Evolutionary conservation across 306 rosid species (phyloP).

Genomic region (Trifolium subterraneum): DNA sequence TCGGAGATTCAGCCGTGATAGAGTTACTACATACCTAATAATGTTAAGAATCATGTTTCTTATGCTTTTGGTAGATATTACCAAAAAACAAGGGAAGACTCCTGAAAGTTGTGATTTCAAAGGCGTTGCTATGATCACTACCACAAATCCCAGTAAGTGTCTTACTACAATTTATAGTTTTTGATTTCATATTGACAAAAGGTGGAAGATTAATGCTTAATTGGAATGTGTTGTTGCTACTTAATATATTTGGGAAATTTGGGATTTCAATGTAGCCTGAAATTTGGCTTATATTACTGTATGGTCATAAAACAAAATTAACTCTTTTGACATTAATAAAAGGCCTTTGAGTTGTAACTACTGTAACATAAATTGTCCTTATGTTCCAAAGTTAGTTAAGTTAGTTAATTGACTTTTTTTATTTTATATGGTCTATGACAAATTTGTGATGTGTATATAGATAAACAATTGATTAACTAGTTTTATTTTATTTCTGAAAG

Average conservation of each 20-base stretch:
- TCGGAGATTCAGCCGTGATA: constrained; percentile 89
- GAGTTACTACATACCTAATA: constrained; percentile 78
- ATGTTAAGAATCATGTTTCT: constrained; percentile 83
- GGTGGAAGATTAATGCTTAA: not conserved
- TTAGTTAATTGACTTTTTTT: too few relatives aligned
- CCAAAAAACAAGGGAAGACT: constrained; percentile 73
- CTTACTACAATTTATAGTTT: not conserved
- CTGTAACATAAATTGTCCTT: too few relatives aligned
- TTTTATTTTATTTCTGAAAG: too few relatives aligned
- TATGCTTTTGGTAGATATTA: constrained; percentile 95
- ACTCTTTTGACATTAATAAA: constrained; percentile 12
- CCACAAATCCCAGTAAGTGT: constrained; percentile 93
- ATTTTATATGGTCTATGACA: too few relatives aligned
- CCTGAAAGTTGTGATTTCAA: constrained; percentile 88
- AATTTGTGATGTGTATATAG: too few relatives aligned
- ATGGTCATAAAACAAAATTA: not conserved
- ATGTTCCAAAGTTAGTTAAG: too few relatives aligned
- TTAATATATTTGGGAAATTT: constrained; percentile 12
- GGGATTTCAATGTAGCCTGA: not conserved
- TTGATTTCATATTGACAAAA: not conserved
- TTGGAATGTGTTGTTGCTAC: constrained; percentile 17
- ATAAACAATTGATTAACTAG: too few relatives aligned
- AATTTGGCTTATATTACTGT: constrained; percentile 28
- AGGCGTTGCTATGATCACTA: too few relatives aligned
- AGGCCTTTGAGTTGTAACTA: not conserved